These are phyloP conservation scores for Colletotrichum liriopes DNA, from an alignment of 2,329 filamentous ascomycete genomes.

Conservation along the genomic window DNA sequence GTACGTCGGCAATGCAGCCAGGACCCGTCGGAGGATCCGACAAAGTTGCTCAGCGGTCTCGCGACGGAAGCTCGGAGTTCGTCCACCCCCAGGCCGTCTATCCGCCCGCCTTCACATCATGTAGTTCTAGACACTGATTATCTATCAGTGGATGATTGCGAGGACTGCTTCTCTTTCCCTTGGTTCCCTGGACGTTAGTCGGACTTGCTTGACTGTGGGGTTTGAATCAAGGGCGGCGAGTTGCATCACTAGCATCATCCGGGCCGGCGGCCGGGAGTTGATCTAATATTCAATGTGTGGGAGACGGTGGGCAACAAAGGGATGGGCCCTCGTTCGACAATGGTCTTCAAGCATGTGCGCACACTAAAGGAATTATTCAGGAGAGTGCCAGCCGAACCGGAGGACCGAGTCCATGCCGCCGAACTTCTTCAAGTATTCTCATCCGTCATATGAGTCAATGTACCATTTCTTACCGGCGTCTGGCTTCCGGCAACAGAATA, in stretches of 20 bases:
- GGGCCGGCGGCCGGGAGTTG: slow-evolving; percentile 21
- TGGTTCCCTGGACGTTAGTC: not conserved
- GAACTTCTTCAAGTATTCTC: not conserved
- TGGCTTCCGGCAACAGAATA: slow-evolving; percentile 6
- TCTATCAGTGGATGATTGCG: not conserved
- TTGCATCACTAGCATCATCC: slow-evolving; percentile 26
- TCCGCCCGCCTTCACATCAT: not conserved
- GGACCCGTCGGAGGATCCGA: slow-evolving; percentile 34
- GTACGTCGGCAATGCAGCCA: slow-evolving; percentile 30
- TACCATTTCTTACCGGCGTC: not conserved
- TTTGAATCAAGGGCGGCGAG: slow-evolving; percentile 25
- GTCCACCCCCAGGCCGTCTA: not conserved
- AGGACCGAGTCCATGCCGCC: slow-evolving; percentile 6
- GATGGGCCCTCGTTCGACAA: too few species aligned
- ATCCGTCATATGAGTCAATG: slow-evolving; percentile 18
- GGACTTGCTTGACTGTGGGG: slow-evolving; percentile 2
- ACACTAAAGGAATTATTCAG: not conserved
- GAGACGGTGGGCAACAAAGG: slow-evolving; percentile 24
- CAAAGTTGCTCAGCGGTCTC: slow-evolving; percentile 4
- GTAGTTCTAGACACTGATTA: slow-evolving; percentile 5
- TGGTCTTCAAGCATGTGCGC: not conserved
- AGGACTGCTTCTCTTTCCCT: not conserved
- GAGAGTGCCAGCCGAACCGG: not conserved
- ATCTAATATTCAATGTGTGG: slow-evolving; percentile 30
- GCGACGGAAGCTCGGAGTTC: slow-evolving; percentile 15